These are phyloP conservation scores for Aspergillus quadrilineatus DNA, from an alignment of 2,329 filamentous ascomycete genomes.

Conservation along the genomic window DNA sequence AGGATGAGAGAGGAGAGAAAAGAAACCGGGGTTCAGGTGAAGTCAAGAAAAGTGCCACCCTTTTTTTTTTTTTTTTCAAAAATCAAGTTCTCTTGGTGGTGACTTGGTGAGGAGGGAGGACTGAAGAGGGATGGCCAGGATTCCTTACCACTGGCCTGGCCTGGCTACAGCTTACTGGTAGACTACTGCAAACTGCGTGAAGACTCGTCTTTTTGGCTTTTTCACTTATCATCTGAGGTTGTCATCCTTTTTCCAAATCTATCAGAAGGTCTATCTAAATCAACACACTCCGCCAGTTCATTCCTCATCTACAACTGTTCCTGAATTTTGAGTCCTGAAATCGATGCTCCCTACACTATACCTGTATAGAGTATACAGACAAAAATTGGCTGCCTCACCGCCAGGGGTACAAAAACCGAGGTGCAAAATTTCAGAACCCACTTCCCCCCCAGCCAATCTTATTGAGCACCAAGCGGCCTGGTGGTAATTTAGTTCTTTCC, in stretches of 20 bases:
- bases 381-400: neutral
- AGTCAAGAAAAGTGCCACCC: slow-evolving; percentile 1
- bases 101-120: neutral
- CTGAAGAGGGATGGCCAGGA: slow-evolving; percentile 9
- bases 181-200: neutral
- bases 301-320: neutral
- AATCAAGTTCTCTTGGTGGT: neutral
- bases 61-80: slow-evolving; percentile 2
- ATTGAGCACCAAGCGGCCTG: neutral
- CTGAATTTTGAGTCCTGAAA: neutral
- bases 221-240: neutral
- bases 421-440: neutral
- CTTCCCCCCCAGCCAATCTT: neutral
- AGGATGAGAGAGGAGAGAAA: neutral
- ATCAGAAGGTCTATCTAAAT: neutral
- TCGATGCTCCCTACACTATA: neutral
- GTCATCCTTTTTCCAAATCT: neutral
- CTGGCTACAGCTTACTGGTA: neutral
- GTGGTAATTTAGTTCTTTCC: neutral
- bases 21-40: neutral
- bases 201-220: neutral
- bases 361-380: too few species aligned
- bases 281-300: neutral
- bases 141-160: slow-evolving; percentile 10
- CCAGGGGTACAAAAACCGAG: neutral